phyloP scores from a whole-genome alignment of 192 early-diverging fungal genomes.

The Backusella macrospora region DNA sequence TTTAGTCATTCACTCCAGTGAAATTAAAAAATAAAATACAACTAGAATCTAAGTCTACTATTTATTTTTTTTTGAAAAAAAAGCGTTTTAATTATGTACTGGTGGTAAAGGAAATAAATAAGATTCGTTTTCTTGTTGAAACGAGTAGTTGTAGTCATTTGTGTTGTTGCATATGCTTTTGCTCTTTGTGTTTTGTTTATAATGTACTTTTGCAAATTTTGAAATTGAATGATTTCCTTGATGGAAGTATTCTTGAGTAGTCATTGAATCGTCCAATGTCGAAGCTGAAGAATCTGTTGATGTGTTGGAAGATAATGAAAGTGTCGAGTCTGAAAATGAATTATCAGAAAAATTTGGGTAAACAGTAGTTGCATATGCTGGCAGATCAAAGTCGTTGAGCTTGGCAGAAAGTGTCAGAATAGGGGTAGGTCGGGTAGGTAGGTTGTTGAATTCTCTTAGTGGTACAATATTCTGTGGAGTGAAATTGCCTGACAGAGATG shows the following conservation, averaged over 20 bases:
- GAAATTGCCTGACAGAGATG: neutral
- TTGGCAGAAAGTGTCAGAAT: conserved; percentile 4
- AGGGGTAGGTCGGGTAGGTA: conserved; percentile 14
- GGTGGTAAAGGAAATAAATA: conserved; percentile 3
- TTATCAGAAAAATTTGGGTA: conserved; percentile 4
- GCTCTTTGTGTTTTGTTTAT: neutral
- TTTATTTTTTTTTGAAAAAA: no score
- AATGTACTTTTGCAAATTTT: neutral
- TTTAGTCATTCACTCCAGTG: no score
- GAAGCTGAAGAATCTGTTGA: neutral
- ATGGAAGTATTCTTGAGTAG: conserved; percentile 2
- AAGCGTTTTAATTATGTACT: neutral
- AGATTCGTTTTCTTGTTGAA: conserved; percentile 3
- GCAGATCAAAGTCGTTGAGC: neutral
- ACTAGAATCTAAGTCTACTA: neutral
- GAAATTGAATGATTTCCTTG: neutral
- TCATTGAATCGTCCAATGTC: neutral
- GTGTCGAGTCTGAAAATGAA: neutral
- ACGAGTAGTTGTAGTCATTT: neutral
- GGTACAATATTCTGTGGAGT: neutral
- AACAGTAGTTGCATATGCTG: neutral
- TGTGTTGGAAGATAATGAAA: neutral
- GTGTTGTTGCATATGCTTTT: neutral
- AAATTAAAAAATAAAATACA: no score
- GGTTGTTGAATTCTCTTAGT: neutral